Conservation (phyloP, 192 early-diverging fungal genomes). For the Chytriomyces hyalinus region DNA sequence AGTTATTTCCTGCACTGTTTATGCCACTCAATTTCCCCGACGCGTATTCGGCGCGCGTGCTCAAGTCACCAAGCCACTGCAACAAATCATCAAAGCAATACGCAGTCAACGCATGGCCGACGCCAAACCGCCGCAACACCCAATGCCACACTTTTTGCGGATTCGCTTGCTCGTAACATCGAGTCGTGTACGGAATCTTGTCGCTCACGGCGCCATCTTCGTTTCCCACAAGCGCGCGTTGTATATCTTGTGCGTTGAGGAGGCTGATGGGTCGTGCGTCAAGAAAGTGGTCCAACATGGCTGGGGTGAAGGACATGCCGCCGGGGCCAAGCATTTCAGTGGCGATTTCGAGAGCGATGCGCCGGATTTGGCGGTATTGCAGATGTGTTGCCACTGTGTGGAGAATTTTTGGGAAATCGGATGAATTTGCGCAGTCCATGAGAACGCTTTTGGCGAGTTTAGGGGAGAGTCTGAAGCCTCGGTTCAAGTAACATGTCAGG, state of each 20-base stretch:
- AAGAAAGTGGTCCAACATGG: constrained; percentile 9
- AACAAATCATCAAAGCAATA: constrained; percentile 37
- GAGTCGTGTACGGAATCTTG: constrained; percentile 25
- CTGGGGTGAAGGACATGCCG: neutral
- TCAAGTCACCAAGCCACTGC: constrained; percentile 31
- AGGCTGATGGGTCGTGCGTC: neutral
- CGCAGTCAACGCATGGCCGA: constrained; percentile 11
- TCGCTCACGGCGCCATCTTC: neutral
- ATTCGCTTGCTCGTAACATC: constrained; percentile 32
- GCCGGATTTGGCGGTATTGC: neutral
- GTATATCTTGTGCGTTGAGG: neutral
- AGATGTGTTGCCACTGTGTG: neutral
- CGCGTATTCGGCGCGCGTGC: neutral
- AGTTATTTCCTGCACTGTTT: no score
- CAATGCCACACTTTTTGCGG: constrained; percentile 27
- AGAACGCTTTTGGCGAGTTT: constrained; percentile 14
- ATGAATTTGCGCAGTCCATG: constrained; percentile 1
- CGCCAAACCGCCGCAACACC: constrained; percentile 22
- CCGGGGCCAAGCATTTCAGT: constrained; percentile 30
- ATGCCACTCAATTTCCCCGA: neutral
- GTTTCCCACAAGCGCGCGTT: constrained; percentile 2
- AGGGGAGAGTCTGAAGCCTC: constrained; percentile 22
- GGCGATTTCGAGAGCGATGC: constrained; percentile 8
- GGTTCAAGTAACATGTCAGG: constrained; percentile 1
- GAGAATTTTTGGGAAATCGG: neutral